These are phyloP conservation scores for Pyrenochaeta sp. DNA, from an alignment of 2,329 filamentous ascomycete species.

Conservation along the genomic window DNA sequence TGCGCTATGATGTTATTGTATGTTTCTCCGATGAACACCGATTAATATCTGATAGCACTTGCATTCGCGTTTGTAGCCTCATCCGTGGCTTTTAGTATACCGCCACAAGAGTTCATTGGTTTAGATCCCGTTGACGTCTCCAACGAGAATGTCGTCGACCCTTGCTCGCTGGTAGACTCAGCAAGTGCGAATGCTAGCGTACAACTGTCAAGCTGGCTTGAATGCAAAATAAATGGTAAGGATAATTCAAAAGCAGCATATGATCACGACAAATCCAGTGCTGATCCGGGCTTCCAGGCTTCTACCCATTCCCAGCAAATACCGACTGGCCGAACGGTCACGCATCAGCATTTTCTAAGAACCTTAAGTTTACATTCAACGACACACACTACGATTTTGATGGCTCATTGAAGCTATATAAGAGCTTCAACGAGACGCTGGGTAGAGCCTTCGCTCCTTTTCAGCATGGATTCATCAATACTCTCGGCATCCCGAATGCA, in stretches of 20 bases:
- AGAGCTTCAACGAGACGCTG: constrained; percentile 38
- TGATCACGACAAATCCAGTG: not conserved
- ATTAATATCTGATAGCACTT: constrained; percentile 6
- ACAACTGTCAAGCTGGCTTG: constrained; percentile 41
- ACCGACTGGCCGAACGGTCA: constrained; percentile 37
- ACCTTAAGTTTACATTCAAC: constrained; percentile 44
- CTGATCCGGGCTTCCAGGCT: constrained; percentile 23
- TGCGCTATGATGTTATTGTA: not conserved
- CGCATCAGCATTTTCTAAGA: constrained; percentile 32
- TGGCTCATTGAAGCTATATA: constrained; percentile 37
- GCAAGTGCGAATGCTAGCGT: constrained; percentile 35
- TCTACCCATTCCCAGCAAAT: constrained; percentile 45
- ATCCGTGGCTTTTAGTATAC: constrained; percentile 5
- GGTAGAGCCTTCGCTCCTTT: constrained; percentile 38
- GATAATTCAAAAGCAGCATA: too few relatives aligned
- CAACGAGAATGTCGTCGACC: constrained; percentile 16
- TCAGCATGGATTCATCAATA: constrained; percentile 40
- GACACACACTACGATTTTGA: constrained; percentile 42
- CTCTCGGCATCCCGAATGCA: constrained; percentile 37
- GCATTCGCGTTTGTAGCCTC: constrained; percentile 6
- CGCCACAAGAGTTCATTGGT: constrained; percentile 10
- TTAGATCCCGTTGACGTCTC: constrained; percentile 1
- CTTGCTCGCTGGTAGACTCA: constrained; percentile 34
- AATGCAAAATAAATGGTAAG: constrained; percentile 43
- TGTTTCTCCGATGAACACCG: not conserved